Base-by-base conservation (phyloP, 179 eudicot species). In the Vitellaria paradoxa region DNA sequence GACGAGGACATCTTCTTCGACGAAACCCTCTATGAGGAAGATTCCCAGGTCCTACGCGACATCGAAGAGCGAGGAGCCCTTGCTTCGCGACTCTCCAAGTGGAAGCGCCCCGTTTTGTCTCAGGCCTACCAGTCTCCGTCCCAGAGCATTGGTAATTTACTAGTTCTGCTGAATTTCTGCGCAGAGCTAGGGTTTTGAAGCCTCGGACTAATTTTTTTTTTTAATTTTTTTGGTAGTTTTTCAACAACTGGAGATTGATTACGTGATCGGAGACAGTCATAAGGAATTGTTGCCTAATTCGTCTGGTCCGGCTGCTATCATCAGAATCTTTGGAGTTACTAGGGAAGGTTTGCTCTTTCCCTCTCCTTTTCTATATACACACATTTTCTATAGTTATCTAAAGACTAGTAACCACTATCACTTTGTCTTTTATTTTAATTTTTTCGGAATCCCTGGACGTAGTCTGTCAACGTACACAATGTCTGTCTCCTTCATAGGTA, bases 221-320 rank as follows among this genome's bases (percentile, higher is more conserved):
- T 30, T 30, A 0, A 46, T 46, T 72, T 70, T 21, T 53, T 72
- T 55, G 68, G 53, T 79, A 96, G 99, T 89, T 42, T 96, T 93
- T 81, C 99, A 96, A 82, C 98, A 96, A 83, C 76, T 96, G 88
- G 99, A 96, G 84, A 96, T 96, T 78, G 99, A 96, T 86, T 96
- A 89, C 53, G 86, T 93, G 68, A 88, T 90, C 82, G 92, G 91
- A 30, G 99, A 92, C 26, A 78, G 86, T 77, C 89, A 89, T 61
- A 93, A 85, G 74, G 93, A 87, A 61, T 83, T 96, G 79, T 53
- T 92, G 85, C 86, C 90, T 55, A 86, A 85, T 76, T 81, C 88
- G 79, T 85, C 91, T 65, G 97, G 98, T 50, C 91, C 84, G 17
- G 93, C 97, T 74, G 98, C 98, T 17, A 88, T 93, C 82, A 80